phyloP scores from a whole-genome alignment of 768 basidiomycete species.

The Cyclocybe aegerita region DNA sequence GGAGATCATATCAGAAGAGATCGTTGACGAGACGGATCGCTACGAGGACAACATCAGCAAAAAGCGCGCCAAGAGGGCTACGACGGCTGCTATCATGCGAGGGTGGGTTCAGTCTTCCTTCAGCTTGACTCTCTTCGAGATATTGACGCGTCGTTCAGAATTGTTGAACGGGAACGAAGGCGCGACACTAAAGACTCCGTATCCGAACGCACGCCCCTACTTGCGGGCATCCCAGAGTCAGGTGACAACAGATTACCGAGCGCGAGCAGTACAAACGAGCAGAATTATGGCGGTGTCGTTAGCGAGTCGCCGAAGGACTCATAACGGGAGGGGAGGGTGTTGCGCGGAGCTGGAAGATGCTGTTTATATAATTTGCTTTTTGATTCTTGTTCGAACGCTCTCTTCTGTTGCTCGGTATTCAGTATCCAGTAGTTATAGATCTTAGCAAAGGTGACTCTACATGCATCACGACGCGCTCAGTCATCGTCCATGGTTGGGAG shows the following conservation, averaged over 20 bases:
- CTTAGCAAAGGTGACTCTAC: too few species aligned
- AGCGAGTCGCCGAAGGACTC: conserved; percentile 18
- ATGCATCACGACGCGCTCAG: too few species aligned
- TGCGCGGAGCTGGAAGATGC: too few species aligned
- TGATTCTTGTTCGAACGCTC: too few species aligned
- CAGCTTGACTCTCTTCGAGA: background rate
- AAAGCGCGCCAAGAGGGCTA: conserved; percentile 64
- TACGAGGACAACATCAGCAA: conserved; percentile 88
- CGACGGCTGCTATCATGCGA: conserved; percentile 77
- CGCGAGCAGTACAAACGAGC: background rate
- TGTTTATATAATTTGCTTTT: too few species aligned
- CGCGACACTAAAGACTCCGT: conserved; percentile 22
- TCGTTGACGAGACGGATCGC: conserved; percentile 92
- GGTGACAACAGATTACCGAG: background rate
- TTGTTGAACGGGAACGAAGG: conserved; percentile 32
- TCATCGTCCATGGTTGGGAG: too few species aligned
- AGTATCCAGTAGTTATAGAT: too few species aligned
- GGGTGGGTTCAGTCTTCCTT: conserved; percentile 45
- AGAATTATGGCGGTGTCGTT: conserved; percentile 10
- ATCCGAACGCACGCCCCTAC: conserved; percentile 35
- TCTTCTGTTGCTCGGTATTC: too few species aligned
- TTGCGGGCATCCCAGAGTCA: conserved; percentile 15
- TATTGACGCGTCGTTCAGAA: conserved; percentile 9
- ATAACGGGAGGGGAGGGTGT: background rate
- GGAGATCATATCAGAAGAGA: conserved; percentile 96